Evolutionary conservation across 75 land plant species (phyloP).

Genomic region (Larix kaempferi): DNA sequence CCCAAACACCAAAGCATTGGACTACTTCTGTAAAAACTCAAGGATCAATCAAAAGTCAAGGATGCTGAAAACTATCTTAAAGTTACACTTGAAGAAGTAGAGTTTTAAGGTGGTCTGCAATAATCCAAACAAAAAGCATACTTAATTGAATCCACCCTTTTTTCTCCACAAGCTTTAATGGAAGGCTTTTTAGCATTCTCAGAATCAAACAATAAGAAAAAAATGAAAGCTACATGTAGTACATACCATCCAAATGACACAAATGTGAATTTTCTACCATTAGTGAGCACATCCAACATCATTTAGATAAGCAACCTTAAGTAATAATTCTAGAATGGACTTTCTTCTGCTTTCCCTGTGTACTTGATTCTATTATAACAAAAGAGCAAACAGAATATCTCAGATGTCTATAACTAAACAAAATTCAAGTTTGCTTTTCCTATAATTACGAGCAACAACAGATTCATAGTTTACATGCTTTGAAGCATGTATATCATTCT

Average conservation of each 20-base stretch:
- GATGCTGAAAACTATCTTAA: background rate
- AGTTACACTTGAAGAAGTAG: background rate
- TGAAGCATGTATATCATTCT: background rate
- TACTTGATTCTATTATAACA: background rate
- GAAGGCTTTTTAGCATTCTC: background rate
- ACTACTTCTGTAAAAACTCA: background rate
- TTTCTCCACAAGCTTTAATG: background rate
- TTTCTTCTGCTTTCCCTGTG: background rate
- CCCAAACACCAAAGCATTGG: background rate
- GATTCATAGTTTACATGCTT: background rate
- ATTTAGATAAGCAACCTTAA: background rate
- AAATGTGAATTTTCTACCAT: background rate
- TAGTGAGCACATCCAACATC: background rate
- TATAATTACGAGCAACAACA: background rate
- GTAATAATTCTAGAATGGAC: background rate
- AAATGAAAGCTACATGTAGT: background rate
- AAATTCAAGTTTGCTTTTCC: background rate
- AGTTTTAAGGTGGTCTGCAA: background rate
- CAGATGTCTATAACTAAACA: background rate
- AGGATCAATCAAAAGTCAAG: background rate
- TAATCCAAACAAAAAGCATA: background rate
- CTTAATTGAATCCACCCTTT: too few relatives aligned
- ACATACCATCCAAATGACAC: background rate
- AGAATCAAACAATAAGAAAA: background rate
- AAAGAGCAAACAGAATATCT: background rate